These are phyloP conservation scores for Acmispon strigosus DNA, from an alignment of 306 rosid species.

Conservation along the genomic window DNA sequence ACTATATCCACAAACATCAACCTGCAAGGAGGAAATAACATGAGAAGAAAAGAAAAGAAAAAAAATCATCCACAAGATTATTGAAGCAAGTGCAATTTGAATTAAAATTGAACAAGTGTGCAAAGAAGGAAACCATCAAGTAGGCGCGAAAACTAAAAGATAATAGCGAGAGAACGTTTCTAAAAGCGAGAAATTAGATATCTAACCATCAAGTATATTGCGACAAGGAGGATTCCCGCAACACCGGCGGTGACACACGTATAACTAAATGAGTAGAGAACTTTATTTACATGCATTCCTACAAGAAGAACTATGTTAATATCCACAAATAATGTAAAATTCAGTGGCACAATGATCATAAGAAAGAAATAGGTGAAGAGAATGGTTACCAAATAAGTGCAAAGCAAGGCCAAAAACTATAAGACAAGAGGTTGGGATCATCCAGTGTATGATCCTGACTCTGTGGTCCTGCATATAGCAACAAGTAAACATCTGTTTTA, in stretches of 20 bases:
- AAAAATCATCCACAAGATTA: not conserved
- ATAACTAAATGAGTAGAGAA: slow-evolving; percentile 80
- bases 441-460: slow-evolving; percentile 71
- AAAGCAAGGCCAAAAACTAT: slow-evolving; percentile 51
- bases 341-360: not conserved
- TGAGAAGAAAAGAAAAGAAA: too few relatives aligned
- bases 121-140: not conserved
- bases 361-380: not conserved
- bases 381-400: slow-evolving; percentile 53
- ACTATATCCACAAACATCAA: slow-evolving; percentile 72
- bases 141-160: not conserved
- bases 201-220: slow-evolving; percentile 77
- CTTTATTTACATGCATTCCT: slow-evolving; percentile 89
- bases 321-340: not conserved
- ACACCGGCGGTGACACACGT: slow-evolving; percentile 82
- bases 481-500: not conserved
- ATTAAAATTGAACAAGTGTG: not conserved
- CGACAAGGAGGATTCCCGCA: slow-evolving; percentile 70
- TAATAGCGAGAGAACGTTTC: not conserved
- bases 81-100: not conserved
- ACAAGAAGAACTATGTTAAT: slow-evolving; percentile 8
- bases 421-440: slow-evolving; percentile 59
- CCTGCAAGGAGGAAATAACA: slow-evolving; percentile 32
- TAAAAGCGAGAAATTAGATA: not conserved
- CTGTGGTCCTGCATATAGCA: slow-evolving; percentile 61